Evolutionary conservation across 2,329 filamentous ascomycete species (phyloP).

Genomic region (Aspergillus sp.): DNA sequence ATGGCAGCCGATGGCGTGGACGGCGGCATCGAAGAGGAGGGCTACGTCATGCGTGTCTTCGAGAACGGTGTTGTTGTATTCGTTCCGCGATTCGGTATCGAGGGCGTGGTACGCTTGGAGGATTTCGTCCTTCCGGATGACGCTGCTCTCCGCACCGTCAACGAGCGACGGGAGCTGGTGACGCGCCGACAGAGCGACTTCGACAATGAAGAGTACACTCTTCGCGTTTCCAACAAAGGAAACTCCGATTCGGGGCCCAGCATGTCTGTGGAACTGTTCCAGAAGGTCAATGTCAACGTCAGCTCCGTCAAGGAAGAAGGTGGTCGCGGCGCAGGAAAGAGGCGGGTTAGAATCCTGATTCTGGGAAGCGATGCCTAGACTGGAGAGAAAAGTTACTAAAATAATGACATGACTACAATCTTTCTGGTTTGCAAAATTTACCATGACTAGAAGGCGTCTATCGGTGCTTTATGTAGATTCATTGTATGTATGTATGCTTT

Average conservation of each 20-base stretch:
- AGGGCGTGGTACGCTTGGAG: conserved; percentile 81
- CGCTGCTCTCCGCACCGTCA: conserved; percentile 31
- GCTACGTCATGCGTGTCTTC: conserved; percentile 96
- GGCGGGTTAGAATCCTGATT: conserved; percentile 57
- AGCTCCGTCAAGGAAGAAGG: conserved; percentile 87
- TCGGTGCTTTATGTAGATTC: neutral
- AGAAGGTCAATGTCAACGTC: conserved; percentile 86
- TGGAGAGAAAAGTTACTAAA: conserved; percentile 3
- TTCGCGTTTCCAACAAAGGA: conserved; percentile 60
- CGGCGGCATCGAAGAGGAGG: conserved; percentile 72
- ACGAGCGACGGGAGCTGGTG: conserved; percentile 37
- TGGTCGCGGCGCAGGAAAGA: conserved; percentile 78
- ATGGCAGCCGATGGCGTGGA: conserved; percentile 38
- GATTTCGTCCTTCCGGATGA: conserved; percentile 74
- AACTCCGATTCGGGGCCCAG: conserved; percentile 40
- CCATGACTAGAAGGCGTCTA: conserved; percentile 4
- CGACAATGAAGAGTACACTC: conserved; percentile 80
- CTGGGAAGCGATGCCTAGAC: conserved; percentile 29
- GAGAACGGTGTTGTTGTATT: conserved; percentile 97
- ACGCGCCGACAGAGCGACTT: conserved; percentile 71
- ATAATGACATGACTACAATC: conserved; percentile 2
- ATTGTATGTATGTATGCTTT: conserved; percentile 1
- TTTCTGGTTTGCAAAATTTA: conserved; percentile 5
- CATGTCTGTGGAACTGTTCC: conserved; percentile 76
- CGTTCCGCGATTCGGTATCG: conserved; percentile 92